Base-by-base conservation (phyloP, 1,139 yeast species). In the Nakaseomyces bracarensis region DNA sequence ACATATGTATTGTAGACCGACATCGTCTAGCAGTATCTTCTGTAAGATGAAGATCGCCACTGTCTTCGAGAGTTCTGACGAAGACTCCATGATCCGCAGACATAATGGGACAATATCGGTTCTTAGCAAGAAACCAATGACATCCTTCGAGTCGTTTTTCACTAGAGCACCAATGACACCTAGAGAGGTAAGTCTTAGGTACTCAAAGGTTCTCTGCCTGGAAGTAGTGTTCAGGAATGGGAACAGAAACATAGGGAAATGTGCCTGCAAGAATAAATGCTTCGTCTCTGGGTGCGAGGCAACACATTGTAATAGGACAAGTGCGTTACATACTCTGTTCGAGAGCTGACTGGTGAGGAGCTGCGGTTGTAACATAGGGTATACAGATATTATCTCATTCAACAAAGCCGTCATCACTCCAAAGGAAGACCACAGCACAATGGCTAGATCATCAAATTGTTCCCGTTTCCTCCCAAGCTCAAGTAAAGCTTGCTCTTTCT, bases 91-190 rank as follows among this genome's bases (percentile, higher is more conserved):
- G 46, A 91, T 91, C 54, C 93, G 81, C 46, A 91, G 69, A 62
- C 98, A 91, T 46, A 91, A 68, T 5, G 98, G 98, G 30, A 91
- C 94, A 51, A 91, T 91, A 60, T 91, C 98, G 0, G 98, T 89
- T 10, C 96, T 81, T 38, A 91, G 70, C 55, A 91, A 68, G 58
- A 91, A 91, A 49, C 83, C 82, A 48, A 91, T 89, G 40, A 91
- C 98, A 54, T 91, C 96, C 10, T 95, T 87, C 2, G 95, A 84
- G 59, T 91, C 98, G 61, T 89, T 89, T 57, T 91, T 91, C 22
- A 91, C 98, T 46, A 91, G 69, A 0, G 98, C 98, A 14, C 98
- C 98, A 61, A 91, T 85, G 4, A 91, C 97, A 28, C 98, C 98
- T 47, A 91, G 74, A 45, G 95, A 83, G 1, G 98, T 91, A 48